Percentiles rank a stretch among this genome's conserved stretches.
phyloP scores from a whole-genome alignment of 768 basidiomycete genomes.

The Tulasnella sp. region DNA sequence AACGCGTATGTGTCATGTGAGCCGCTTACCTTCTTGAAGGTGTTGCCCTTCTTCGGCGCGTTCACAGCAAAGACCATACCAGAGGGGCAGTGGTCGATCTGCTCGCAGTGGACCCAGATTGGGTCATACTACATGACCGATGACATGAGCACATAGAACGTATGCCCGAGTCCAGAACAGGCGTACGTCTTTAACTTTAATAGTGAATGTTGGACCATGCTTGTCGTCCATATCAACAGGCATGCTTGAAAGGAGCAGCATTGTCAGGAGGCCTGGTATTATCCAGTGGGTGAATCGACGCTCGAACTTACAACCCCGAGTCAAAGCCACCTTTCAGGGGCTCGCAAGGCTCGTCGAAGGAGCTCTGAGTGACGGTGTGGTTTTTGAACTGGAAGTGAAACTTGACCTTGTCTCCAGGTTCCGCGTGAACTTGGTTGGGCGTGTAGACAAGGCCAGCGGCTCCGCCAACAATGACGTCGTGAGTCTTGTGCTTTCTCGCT shows the following conservation, averaged over 20 bases:
- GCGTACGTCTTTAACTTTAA: conserved; percentile 33
- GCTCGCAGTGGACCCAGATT: conserved; percentile 34
- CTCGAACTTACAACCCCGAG: conserved; percentile 34
- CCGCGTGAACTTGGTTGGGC: neutral
- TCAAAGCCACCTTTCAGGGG: conserved; percentile 32
- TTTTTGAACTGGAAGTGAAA: conserved; percentile 30
- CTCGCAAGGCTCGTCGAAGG: conserved; percentile 23
- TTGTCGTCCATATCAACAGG: conserved; percentile 28
- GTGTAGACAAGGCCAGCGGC: conserved; percentile 22
- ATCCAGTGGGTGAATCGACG: neutral
- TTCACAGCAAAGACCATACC: conserved; percentile 38
- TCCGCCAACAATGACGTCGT: conserved; percentile 26
- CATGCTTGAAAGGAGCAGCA: conserved; percentile 19
- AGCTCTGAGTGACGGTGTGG: conserved; percentile 31
- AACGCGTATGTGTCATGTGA: neutral
- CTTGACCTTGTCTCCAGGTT: conserved; percentile 1
- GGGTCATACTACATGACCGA: neutral
- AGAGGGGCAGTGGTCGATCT: conserved; percentile 35
- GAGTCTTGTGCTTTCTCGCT: neutral
- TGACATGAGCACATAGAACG: neutral
- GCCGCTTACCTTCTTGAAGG: conserved; percentile 26
- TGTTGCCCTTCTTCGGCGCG: conserved; percentile 35
- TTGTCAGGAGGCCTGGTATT: neutral
- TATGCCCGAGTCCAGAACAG: neutral
- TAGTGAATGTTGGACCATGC: conserved; percentile 29